A percentile compares a stretch with the other conserved stretches of the same genome.
Evolutionary conservation across 2,329 filamentous ascomycete species (phyloP).

Genomic region (Phaeoacremonium minimum): DNA sequence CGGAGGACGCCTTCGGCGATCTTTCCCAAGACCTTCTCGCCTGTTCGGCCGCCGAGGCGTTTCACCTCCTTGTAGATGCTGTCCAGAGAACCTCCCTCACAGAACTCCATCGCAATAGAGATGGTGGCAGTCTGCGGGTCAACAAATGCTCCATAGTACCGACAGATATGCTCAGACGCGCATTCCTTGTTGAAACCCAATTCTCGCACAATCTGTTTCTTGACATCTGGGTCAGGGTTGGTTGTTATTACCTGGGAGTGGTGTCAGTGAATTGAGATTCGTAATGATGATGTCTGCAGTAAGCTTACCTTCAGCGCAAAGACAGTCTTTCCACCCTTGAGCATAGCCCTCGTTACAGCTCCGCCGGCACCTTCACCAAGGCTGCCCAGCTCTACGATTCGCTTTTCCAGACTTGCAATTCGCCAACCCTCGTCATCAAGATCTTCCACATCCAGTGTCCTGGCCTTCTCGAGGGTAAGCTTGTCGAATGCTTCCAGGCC

Average conservation of each 20-base stretch:
- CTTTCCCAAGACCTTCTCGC: conserved; percentile 95
- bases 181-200: conserved; percentile 98
- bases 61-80: conserved; percentile 98
- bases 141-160: conserved; percentile 95
- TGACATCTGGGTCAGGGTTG: conserved; percentile 94
- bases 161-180: conserved; percentile 91
- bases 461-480: conserved; percentile 74
- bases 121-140: conserved; percentile 96
- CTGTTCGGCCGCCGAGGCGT: conserved; percentile 87
- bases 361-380: conserved; percentile 93
- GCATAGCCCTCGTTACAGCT: conserved; percentile 84
- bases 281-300: background rate
- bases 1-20: conserved; percentile 92
- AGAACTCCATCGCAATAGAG: conserved; percentile 98
- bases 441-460: conserved; percentile 86
- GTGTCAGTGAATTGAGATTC: conserved; percentile 1
- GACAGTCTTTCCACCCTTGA: conserved; percentile 88
- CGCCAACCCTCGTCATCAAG: conserved; percentile 94
- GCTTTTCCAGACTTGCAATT: conserved; percentile 82
- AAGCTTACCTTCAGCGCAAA: conserved; percentile 85
- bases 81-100: conserved; percentile 92
- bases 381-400: conserved; percentile 83
- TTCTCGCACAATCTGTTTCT: conserved; percentile 96
- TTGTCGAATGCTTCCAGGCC: conserved; percentile 76
- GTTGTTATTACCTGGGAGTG: conserved; percentile 82